Evolutionary conservation across 2,329 filamentous ascomycete genomes (phyloP), one percentile per base, ranked within the genome.

Genomic region (Curvularia hawaiiensis): DNA sequence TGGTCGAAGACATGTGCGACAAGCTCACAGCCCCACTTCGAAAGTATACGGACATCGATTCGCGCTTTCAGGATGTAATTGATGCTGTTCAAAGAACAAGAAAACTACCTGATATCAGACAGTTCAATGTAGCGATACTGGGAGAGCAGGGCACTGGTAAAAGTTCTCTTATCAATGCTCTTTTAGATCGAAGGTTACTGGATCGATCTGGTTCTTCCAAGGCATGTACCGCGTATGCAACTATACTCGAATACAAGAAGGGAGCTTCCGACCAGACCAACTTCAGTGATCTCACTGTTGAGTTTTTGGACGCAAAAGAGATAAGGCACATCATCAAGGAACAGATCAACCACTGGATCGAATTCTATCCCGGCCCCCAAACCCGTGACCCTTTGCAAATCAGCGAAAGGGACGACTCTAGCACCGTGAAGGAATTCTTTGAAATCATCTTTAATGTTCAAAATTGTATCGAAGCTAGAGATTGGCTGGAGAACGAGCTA

Each of bases 91-190:
- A 54, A 14, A 16, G 9, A 0, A 57, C 52, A 10, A 60, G 41
- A 3, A 47, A 22, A 3, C 28, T 54, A 0, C 55, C 59, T 3
- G 30, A 43, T 0, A 14, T 52, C 12, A 50, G 38, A 5, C 12
- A 38, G 5, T 30, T 49, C 12, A 38, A 20, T 5, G 14, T 66
- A 4, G 64, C 60, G 1, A 20, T 63, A 18, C 54, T 61, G 4
- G 65, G 63, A 12, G 48, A 61, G 2, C 61, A 67, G 10, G 58
- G 62, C 0, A 24, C 52, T 2, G 65, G 63, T 0, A 66, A 66
- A 33, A 63, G 58, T 38, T 51, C 63, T 1, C 8, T 52, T 0
- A 52, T 62, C 35, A 67, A 62, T 38, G 56, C 58, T 4, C 22
- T 64, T 1, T 24, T 67, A 2, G 56, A 58, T 9, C 57, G 60